Conservation (phyloP, 2,329 filamentous ascomycete species). For the Fusarium poae region DNA sequence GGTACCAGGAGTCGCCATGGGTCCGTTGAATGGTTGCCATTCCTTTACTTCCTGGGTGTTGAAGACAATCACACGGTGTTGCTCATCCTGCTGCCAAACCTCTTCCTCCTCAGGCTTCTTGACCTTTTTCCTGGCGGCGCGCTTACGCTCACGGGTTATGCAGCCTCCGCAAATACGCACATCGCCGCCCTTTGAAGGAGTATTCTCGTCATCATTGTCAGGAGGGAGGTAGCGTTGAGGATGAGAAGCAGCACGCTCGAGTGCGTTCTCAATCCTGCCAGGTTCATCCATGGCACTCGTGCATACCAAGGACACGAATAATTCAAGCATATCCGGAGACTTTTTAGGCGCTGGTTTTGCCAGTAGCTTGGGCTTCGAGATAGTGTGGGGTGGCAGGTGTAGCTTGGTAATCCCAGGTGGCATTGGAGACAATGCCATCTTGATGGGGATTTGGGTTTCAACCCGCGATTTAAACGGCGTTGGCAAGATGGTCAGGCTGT, state of each 20-base stretch:
- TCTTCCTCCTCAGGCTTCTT: conserved; percentile 95
- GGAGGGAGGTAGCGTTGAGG: conserved; percentile 55
- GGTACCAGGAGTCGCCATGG: conserved; percentile 67
- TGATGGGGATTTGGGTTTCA: conserved; percentile 94
- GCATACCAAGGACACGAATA: conserved; percentile 87
- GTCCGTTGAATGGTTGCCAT: conserved; percentile 75
- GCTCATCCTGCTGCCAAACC: conserved; percentile 84
- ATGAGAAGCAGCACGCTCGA: conserved; percentile 65
- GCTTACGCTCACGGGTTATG: conserved; percentile 90
- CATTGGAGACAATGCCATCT: conserved; percentile 80
- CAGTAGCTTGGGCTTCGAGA: conserved; percentile 93
- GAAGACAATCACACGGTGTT: conserved; percentile 87
- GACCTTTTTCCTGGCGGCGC: conserved; percentile 90
- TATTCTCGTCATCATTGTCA: conserved; percentile 72
- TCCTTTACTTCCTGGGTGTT: conserved; percentile 90
- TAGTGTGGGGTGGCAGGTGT: conserved; percentile 88
- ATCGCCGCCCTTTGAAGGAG: conserved; percentile 89
- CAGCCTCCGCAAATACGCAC: conserved; percentile 94
- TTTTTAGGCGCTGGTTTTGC: conserved; percentile 77
- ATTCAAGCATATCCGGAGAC: conserved; percentile 80
- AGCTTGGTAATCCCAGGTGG: conserved; percentile 82
- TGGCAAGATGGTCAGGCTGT: conserved; percentile 70
- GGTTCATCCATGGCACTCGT: conserved; percentile 89
- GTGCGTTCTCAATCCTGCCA: conserved; percentile 74
- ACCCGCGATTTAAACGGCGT: conserved; percentile 88